A percentile compares a stretch with the other conserved stretches of the same genome.
Conservation (phyloP, 495 filamentous ascomycete genomes). For the Hamigera avellanea region DNA sequence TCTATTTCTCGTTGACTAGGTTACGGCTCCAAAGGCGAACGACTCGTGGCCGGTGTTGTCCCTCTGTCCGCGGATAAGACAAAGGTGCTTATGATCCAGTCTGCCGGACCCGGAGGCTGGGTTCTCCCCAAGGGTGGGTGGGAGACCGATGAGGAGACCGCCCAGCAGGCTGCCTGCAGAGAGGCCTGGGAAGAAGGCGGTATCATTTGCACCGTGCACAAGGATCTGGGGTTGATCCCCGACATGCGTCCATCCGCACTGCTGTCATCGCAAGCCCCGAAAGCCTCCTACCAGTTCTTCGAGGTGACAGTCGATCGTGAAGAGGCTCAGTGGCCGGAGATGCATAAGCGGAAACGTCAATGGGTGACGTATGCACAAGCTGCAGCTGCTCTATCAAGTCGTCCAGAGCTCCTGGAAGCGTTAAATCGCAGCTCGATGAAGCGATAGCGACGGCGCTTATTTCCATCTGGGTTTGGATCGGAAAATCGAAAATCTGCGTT, state of each 20-base stretch:
- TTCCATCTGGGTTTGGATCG: slow-evolving; percentile 10
- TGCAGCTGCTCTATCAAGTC: slow-evolving; percentile 56
- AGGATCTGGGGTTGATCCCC: slow-evolving; percentile 74
- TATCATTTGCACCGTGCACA: slow-evolving; percentile 67
- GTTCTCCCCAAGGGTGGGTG: slow-evolving; percentile 96
- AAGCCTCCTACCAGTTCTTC: slow-evolving; percentile 77
- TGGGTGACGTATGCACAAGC: slow-evolving; percentile 85
- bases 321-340: slow-evolving; percentile 85
- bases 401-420: slow-evolving; percentile 83
- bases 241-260: slow-evolving; percentile 55
- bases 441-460: slow-evolving; percentile 23
- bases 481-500: neutral
- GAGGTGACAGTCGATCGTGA: slow-evolving; percentile 74
- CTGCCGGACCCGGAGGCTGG: slow-evolving; percentile 79
- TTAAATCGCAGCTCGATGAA: slow-evolving; percentile 70
- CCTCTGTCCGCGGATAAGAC: slow-evolving; percentile 65
- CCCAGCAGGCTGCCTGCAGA: slow-evolving; percentile 55
- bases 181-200: slow-evolving; percentile 99
- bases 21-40: slow-evolving; percentile 83
- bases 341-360: slow-evolving; percentile 74
- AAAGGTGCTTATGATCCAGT: slow-evolving; percentile 86
- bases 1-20: slow-evolving; percentile 38
- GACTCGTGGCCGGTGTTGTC: slow-evolving; percentile 90
- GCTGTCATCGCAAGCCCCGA: slow-evolving; percentile 53
- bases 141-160: slow-evolving; percentile 78